A percentile compares a stretch with the other conserved stretches of the same genome.
phyloP scores from a whole-genome alignment of 345 rosid species.

The Hypericum perforatum region DNA sequence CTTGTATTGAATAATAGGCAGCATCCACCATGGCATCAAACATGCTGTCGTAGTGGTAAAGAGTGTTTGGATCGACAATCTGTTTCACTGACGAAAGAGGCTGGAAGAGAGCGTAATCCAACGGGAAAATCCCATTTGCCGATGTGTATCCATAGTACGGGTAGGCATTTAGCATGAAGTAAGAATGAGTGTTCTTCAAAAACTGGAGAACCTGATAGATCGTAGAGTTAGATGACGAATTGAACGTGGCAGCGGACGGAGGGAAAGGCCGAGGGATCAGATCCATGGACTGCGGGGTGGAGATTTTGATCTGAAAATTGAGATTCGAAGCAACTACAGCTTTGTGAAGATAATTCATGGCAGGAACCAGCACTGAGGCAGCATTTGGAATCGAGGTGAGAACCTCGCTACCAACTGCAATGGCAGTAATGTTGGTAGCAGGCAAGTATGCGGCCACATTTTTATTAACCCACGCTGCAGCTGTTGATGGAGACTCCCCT shows the following conservation, averaged over 20 bases:
- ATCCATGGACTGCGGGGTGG: slow-evolving; percentile 78
- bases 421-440: slow-evolving; percentile 79
- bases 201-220: slow-evolving; percentile 83
- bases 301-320: slow-evolving; percentile 66
- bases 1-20: slow-evolving; percentile 76
- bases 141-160: slow-evolving; percentile 84
- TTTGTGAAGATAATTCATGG: slow-evolving; percentile 78
- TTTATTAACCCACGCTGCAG: slow-evolving; percentile 79
- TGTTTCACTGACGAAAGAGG: slow-evolving; percentile 71
- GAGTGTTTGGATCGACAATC: slow-evolving; percentile 96
- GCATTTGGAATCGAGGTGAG: slow-evolving; percentile 65
- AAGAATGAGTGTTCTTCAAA: slow-evolving; percentile 73
- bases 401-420: slow-evolving; percentile 95
- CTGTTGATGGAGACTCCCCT: slow-evolving; percentile 66
- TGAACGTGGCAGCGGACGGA: slow-evolving; percentile 78
- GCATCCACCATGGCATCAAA: slow-evolving; percentile 99
- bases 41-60: slow-evolving; percentile 84
- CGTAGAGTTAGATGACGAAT: slow-evolving; percentile 66
- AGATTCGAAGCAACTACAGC: slow-evolving; percentile 83
- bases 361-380: slow-evolving; percentile 59
- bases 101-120: slow-evolving; percentile 77
- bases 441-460: slow-evolving; percentile 79
- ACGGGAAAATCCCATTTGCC: slow-evolving; percentile 79
- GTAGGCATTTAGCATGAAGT: slow-evolving; percentile 87
- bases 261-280: slow-evolving; percentile 83